Evolutionary conservation across 2,329 filamentous ascomycete species (phyloP), one percentile per base, ranked within the genome.

Genomic region (Lasiodiplodia sp.): DNA sequence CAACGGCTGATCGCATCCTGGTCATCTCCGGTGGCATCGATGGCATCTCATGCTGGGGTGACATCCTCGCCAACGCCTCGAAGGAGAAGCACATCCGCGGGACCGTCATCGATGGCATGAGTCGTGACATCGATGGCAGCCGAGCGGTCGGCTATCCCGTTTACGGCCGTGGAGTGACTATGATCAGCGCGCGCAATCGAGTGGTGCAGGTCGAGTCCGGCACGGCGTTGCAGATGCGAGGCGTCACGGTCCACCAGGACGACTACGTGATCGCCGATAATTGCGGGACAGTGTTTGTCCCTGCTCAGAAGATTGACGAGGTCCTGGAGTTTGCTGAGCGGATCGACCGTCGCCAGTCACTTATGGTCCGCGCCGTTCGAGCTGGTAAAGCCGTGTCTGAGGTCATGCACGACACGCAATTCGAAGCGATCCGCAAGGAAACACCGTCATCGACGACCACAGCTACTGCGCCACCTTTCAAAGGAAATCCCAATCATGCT

Each of bases 151-250:
- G 47, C 47, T 51, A 51, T 2, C n/a, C 47, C 16, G 47, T 21
- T 1, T 51, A 51, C 47, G 47, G 47, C 2, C 47, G 14, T 51
- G 47, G 47, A 1, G 47, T 51, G 16, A 51, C 47, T 21, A 51
- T 51, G 47, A 51, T 51, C 47, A 51, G 47, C 2, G 47, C 2
- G 21, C 47, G 47, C 47, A 51, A 51, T 51, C 47, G 47, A 21
- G 47, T 51, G 47, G 47, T 51, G 47, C 47, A 51, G 23, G n/a
- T 51, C 47, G 47, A 51, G 14, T 51, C 47, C 47, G 47, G 47
- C 47, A 51, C 47, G 25, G 18, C 47, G 47, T 51, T 51, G 47
- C 47, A 51, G 47, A 21, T 51, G 47, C 16, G 47, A 51, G 47
- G 47, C 1, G 47, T 51, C 47, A 51, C 47, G 7, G 47, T 51